Conservation (phyloP, 768 basidiomycete genomes). For the Tulasnella sp. region DNA sequence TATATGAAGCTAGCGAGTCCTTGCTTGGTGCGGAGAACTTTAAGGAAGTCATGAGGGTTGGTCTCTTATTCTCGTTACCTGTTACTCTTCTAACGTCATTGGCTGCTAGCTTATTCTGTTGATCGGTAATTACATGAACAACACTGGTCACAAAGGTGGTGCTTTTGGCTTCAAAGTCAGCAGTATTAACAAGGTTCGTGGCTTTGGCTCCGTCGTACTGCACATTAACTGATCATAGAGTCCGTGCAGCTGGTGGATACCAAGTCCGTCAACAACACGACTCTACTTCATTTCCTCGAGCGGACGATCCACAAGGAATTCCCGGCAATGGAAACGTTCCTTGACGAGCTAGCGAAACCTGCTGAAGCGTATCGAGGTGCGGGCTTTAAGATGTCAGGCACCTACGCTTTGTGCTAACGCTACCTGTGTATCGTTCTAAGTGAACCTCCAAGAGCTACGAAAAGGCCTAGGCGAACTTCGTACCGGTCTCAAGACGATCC, state of each 20-base stretch:
- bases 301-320: slow-evolving; percentile 82
- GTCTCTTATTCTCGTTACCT: slow-evolving; percentile 24
- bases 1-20: slow-evolving; percentile 71
- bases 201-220: background rate
- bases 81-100: background rate
- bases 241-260: slow-evolving; percentile 82
- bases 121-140: slow-evolving; percentile 98
- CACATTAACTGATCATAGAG: background rate
- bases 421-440: slow-evolving; percentile 33
- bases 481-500: slow-evolving; percentile 69
- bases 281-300: slow-evolving; percentile 89
- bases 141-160: slow-evolving; percentile 89
- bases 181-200: slow-evolving; percentile 86
- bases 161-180: slow-evolving; percentile 95
- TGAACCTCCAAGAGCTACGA: slow-evolving; percentile 79
- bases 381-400: slow-evolving; percentile 20
- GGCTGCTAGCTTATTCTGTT: slow-evolving; percentile 68
- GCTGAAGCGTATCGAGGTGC: slow-evolving; percentile 88
- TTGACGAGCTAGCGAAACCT: slow-evolving; percentile 82
- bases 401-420: slow-evolving; percentile 22
- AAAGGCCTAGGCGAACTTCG: slow-evolving; percentile 65
- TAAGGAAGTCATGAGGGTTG: slow-evolving; percentile 80
- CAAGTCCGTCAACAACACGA: slow-evolving; percentile 90
- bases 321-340: slow-evolving; percentile 74
- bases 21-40: slow-evolving; percentile 78